These are phyloP conservation scores for Cucumis melo DNA, from an alignment of 306 rosid species.

Conservation along the genomic window DNA sequence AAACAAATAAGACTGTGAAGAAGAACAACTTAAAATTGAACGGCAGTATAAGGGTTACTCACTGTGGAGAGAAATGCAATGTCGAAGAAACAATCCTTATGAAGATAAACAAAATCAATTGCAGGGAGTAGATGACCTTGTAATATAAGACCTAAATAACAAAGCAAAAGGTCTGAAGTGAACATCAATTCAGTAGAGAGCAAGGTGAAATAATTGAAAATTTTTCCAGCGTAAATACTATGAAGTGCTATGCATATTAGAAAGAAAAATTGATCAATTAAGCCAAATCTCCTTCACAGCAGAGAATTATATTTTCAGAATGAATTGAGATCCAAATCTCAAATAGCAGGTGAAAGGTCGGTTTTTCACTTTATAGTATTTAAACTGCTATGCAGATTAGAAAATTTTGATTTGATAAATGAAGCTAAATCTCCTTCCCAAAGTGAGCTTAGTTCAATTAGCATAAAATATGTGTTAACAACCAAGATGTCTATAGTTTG, in stretches of 20 bases:
- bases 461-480: too few relatives aligned
- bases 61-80: slow-evolving; percentile 76
- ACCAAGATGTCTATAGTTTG: too few relatives aligned
- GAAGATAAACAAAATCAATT: slow-evolving; percentile 55
- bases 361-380: too few relatives aligned
- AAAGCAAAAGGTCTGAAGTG: slow-evolving; percentile 11
- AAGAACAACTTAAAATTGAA: background rate
- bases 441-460: too few relatives aligned
- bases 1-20: background rate
- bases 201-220: background rate
- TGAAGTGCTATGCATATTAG: background rate
- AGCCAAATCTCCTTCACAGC: background rate
- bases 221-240: background rate
- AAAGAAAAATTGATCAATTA: background rate
- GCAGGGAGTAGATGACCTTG: slow-evolving; percentile 72
- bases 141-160: slow-evolving; percentile 53
- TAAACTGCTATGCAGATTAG: too few relatives aligned
- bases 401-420: too few relatives aligned
- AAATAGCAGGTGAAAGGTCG: too few relatives aligned
- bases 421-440: too few relatives aligned
- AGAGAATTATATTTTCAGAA: background rate
- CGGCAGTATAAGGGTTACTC: slow-evolving; percentile 21
- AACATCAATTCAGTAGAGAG: slow-evolving; percentile 1
- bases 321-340: background rate
- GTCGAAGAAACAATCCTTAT: slow-evolving; percentile 77